A percentile compares a stretch with the other conserved stretches of the same genome.
Conservation (phyloP, 352 stramenopile species). For the Phytophthora melonis region DNA sequence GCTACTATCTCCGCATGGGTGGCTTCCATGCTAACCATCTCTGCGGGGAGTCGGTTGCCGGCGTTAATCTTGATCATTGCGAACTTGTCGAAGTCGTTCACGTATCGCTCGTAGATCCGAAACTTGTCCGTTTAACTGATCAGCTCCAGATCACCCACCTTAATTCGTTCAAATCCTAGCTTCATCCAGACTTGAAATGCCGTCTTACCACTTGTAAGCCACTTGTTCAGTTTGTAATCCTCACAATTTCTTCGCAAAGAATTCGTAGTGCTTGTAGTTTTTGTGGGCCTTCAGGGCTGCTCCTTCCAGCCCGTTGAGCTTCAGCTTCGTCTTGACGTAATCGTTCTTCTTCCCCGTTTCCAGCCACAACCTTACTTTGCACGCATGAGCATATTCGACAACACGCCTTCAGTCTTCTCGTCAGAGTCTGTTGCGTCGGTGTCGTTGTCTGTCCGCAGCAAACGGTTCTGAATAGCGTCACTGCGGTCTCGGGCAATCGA, state of each 20-base stretch:
- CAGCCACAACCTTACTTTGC: constrained; percentile 8
- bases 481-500: background rate
- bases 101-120: background rate
- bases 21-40: background rate
- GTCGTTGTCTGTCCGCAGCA: background rate
- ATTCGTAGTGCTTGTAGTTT: constrained; percentile 8
- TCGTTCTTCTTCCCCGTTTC: constrained; percentile 2
- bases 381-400: too few relatives aligned
- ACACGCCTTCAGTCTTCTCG: background rate
- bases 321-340: background rate
- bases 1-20: background rate
- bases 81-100: background rate
- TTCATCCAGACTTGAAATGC: constrained; percentile 1
- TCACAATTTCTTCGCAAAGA: constrained; percentile 1
- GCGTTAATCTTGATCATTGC: background rate
- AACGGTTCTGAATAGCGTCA: background rate
- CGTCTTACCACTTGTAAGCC: background rate
- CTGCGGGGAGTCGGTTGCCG: background rate
- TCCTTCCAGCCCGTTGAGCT: background rate
- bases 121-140: background rate
- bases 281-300: background rate
- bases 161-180: background rate
- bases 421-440: background rate
- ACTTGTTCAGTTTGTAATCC: background rate
- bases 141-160: background rate